phyloP scores from a whole-genome alignment of 805 yeast genomes.

The Candida quercuum region DNA sequence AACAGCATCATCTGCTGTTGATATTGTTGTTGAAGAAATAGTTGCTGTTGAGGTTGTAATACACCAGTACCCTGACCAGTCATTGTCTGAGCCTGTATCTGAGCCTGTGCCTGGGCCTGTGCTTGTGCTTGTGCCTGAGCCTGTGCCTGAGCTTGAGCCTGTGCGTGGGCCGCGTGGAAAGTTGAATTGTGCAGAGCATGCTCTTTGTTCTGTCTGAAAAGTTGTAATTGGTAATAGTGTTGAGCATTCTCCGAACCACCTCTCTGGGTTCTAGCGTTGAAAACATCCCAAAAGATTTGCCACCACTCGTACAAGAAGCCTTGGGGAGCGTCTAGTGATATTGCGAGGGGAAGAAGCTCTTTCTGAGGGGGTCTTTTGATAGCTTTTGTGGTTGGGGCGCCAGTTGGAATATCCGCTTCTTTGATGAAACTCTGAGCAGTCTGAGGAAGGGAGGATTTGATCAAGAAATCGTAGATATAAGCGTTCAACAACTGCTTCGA shows the following conservation, averaged over 20 bases:
- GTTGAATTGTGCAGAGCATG: slow-evolving; percentile 42
- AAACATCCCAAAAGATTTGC: slow-evolving; percentile 93
- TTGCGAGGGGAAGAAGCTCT: slow-evolving; percentile 43
- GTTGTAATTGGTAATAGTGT: slow-evolving; percentile 64
- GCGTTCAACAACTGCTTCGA: slow-evolving; percentile 63
- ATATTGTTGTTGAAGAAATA: slow-evolving; percentile 29
- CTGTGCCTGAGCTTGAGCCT: slow-evolving; percentile 25
- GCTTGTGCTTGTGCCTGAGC: slow-evolving; percentile 10
- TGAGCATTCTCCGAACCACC: slow-evolving; percentile 60
- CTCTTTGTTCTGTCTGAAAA: slow-evolving; percentile 54
- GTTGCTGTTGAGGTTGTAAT: slow-evolving; percentile 14
- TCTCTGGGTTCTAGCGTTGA: slow-evolving; percentile 70
- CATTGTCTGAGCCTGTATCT: slow-evolving; percentile 10
- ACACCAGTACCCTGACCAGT: neutral
- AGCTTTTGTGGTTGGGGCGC: slow-evolving; percentile 14
- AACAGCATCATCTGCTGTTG: slow-evolving; percentile 9
- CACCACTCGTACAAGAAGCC: slow-evolving; percentile 93
- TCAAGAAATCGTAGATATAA: slow-evolving; percentile 78
- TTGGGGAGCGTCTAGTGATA: slow-evolving; percentile 76
- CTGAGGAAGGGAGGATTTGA: slow-evolving; percentile 64
- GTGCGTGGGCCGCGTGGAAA: slow-evolving; percentile 39
- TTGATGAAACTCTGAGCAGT: slow-evolving; percentile 70
- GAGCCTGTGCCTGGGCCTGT: no score
- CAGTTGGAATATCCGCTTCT: slow-evolving; percentile 61
- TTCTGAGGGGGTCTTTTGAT: slow-evolving; percentile 23